Base-by-base conservation (phyloP, 179 eudicot species). In the Corrigiola litoralis region DNA sequence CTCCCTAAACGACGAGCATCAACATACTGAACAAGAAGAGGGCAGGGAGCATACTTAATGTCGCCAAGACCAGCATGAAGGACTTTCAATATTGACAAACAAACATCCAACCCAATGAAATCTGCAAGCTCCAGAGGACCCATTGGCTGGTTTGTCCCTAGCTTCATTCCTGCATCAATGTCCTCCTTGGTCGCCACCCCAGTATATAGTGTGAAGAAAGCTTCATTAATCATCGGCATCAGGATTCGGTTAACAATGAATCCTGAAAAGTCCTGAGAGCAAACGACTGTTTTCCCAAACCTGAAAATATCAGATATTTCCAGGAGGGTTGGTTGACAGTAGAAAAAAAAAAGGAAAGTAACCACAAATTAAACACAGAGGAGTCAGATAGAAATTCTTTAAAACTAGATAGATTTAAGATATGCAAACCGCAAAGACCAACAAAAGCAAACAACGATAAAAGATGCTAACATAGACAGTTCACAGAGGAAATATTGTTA, bases 211-310 rank as follows among this genome's bases (percentile, higher is more conserved):
- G 90, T 68, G 61, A 72, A 76, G 74, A 90, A 90, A 6, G 95
- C 92, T 81, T 90, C 97, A 44, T 90, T 90, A 60, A 90, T 88
- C 95, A 90, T 88, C 4, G 97, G 97, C 97, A 90, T 86, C 38
- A 90, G 69, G 60, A 90, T 88, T 25, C 95, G 85, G 46, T 90
- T 90, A 33, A 90, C 88, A 34, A 90, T 84, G 69, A 90, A 90
- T 61, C 97, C 97, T 9, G 97, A 64, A 38, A 63, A 90, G 66
- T 90, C 97, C 71, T 60, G 74, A 32, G 95, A 90, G 82, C 97
- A 84, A 24, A 90, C 76, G 11, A 84, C 79, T 17, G 84, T 88
- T 81, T 88, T 90, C 36, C 90, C 92, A 65, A 86, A 86, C 87
- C 97, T 90, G 80, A 65, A 71, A 58, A 56, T 9, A 31, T 10